phyloP scores from a whole-genome alignment of 2,329 filamentous ascomycete genomes.

The Pseudogymnoascus sp. region DNA sequence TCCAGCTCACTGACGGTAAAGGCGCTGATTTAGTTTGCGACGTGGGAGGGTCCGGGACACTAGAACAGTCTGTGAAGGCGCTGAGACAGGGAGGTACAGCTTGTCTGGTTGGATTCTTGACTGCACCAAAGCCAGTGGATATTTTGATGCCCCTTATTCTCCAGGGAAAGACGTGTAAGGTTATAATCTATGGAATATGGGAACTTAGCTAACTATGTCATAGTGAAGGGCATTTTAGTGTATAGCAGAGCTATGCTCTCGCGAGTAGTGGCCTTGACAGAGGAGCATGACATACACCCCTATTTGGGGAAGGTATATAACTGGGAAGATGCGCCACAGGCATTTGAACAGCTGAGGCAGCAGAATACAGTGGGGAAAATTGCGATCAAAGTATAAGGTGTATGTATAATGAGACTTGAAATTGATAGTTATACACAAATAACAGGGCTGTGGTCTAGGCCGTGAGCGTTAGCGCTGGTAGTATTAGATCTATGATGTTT shows the following conservation, averaged over 20 bases:
- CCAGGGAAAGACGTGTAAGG: background rate
- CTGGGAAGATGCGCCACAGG: background rate
- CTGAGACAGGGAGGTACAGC: background rate
- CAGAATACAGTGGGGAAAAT: constrained; percentile 5
- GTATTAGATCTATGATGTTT: too few relatives aligned
- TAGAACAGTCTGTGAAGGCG: constrained; percentile 36
- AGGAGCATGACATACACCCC: constrained; percentile 3
- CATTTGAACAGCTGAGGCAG: background rate
- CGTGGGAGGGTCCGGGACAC: constrained; percentile 44
- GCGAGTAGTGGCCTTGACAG: background rate
- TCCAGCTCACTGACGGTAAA: constrained; percentile 36
- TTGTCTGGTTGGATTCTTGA: background rate
- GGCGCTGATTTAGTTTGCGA: constrained; percentile 52
- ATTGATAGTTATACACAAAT: background rate
- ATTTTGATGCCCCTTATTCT: constrained; percentile 9
- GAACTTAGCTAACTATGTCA: background rate
- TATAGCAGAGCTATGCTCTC: background rate
- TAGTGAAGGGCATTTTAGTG: background rate
- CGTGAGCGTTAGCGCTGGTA: background rate
- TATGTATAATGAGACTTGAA: background rate
- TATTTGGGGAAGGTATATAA: constrained; percentile 1
- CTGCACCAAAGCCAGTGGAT: background rate
- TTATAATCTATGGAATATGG: background rate
- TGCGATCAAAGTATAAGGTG: constrained; percentile 13
- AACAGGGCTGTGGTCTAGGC: background rate